Percentiles rank a stretch among this genome's conserved stretches.
These are phyloP conservation scores for Colletotrichum incanum DNA, from an alignment of 2,329 filamentous ascomycete species.

Conservation along the genomic window DNA sequence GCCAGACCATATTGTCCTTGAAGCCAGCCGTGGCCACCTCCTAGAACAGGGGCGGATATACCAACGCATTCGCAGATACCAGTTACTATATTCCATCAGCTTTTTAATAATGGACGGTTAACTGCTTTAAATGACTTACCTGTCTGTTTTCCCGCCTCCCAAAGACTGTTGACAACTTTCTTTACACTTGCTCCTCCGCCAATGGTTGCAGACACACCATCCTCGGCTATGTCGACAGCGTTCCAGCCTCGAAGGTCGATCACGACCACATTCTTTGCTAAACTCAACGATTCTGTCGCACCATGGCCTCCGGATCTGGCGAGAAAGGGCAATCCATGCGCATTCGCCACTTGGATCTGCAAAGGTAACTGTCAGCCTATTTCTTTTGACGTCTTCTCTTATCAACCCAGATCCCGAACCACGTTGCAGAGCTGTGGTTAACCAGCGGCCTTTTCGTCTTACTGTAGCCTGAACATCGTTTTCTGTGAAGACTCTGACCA, in stretches of 20 bases:
- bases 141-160: constrained; percentile 30
- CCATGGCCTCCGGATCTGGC: constrained; percentile 43
- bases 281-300: constrained; percentile 36
- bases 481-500: constrained; percentile 33
- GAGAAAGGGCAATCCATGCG: constrained; percentile 24
- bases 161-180: constrained; percentile 26
- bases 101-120: too few relatives aligned
- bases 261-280: constrained; percentile 41
- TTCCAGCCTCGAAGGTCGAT: constrained; percentile 45
- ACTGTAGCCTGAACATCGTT: constrained; percentile 31
- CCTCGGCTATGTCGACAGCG: constrained; percentile 27
- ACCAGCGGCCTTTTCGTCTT: not conserved
- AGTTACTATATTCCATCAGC: constrained; percentile 27
- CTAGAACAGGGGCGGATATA: constrained; percentile 43
- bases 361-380: not conserved
- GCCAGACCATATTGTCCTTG: constrained; percentile 40
- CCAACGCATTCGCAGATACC: constrained; percentile 51
- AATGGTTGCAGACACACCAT: constrained; percentile 34
- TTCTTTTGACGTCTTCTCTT: too few relatives aligned
- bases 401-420: fast-evolving
- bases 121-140: not conserved
- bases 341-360: constrained; percentile 25
- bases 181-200: constrained; percentile 43
- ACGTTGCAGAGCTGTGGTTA: not conserved
- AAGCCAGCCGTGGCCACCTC: constrained; percentile 43